Base-by-base conservation (phyloP, 768 basidiomycete genomes). In the Pulveroboletus ravenelii region DNA sequence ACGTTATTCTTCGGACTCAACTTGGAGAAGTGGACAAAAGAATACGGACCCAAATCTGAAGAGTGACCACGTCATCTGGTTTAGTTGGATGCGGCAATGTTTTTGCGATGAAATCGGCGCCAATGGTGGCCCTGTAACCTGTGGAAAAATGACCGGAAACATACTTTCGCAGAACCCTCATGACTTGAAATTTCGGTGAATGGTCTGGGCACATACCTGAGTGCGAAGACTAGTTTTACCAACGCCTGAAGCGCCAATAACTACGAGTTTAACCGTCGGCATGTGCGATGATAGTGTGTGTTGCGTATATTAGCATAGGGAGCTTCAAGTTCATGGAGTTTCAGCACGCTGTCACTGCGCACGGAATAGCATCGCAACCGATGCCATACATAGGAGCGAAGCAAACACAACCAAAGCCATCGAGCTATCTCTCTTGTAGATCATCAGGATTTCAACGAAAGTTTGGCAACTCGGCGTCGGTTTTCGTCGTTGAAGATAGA, bases 81-180 rank as follows among this genome's bases (percentile, higher is more conserved):
- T 73, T 70, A 5, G 60, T 74, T 38, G 83, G 79, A 60, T 88
- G 80, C 0, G 82, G 79, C 10, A 92, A 60, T 0, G 79, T 80
- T 65, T 90, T 91, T 0, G 82, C 78, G 44, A 91, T 87, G 51
- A 93, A 93, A 68, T 93, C 90, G n/a, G 86, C 83, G 17, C 90
- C 91, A 37, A 94, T 92, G 3, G 91, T 93, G 1, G 90, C 85
- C 42, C 87, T 75, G 66, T 93, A 93, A 10, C 82, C 81, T 3
- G 78, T 79, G 5, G 85, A 82, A 67, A 92, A 93, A 12, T 78
- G 78, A 25, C 83, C 81, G 10, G 85, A 82, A 57, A 90, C 82
- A 63, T 87, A 93, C 82, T 91, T 57, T 27, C 35, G n/a, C 47
- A 20, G 48, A 20, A 25, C 18, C 14, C 32, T 32, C 39, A 43